Percentiles rank a stretch among this genome's conserved stretches.
Conservation (phyloP, 1,284 basidiomycete species). For the Pseudozyma sp. region DNA sequence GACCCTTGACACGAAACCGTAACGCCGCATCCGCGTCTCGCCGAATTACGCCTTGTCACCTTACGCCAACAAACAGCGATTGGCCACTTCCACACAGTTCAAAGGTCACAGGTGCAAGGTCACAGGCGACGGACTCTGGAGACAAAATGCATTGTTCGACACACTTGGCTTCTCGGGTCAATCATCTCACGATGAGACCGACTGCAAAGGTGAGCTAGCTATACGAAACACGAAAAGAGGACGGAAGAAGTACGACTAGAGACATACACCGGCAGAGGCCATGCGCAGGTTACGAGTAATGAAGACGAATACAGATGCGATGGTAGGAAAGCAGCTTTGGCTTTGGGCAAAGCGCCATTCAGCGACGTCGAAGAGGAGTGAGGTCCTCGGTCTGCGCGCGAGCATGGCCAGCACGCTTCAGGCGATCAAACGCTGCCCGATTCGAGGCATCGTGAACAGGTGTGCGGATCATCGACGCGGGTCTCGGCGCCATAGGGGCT, state of each 20-base stretch:
- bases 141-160: slow-evolving; percentile 26
- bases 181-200: not conserved
- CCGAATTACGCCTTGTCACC: no score
- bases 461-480: slow-evolving; percentile 36
- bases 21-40: slow-evolving; percentile 1
- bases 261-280: not conserved
- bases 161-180: slow-evolving; percentile 2
- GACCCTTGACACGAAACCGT: slow-evolving; percentile 12
- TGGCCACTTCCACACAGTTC: not conserved
- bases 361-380: slow-evolving; percentile 39
- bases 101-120: not conserved
- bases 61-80: no score
- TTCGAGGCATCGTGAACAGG: slow-evolving; percentile 38
- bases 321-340: not conserved
- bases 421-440: slow-evolving; percentile 44
- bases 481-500: slow-evolving; percentile 17
- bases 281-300: not conserved
- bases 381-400: slow-evolving; percentile 45
- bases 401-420: slow-evolving; percentile 46
- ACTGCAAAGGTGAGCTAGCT: slow-evolving; percentile 11
- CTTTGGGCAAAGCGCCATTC: not conserved
- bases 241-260: not conserved
- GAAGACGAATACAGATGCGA: slow-evolving; percentile 5
- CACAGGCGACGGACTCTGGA: not conserved
- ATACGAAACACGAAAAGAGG: slow-evolving; percentile 3